Evolutionary conservation across 2,329 filamentous ascomycete genomes (phyloP).

Genomic region (Coniochaeta hoffmannii): DNA sequence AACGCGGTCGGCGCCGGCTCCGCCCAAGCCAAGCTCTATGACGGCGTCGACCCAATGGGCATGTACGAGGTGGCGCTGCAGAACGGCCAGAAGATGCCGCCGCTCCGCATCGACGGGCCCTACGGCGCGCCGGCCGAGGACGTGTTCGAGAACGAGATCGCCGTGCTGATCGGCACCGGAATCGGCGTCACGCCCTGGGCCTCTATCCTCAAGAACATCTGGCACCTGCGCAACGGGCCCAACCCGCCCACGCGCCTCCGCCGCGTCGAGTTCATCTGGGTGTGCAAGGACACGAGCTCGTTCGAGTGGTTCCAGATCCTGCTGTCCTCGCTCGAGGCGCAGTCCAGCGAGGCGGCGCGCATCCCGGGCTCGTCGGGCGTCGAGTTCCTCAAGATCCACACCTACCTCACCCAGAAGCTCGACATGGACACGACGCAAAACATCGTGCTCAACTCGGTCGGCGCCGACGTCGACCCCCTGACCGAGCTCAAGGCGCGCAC

Average conservation of each 20-base stretch:
- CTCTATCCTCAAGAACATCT: slow-evolving; percentile 91
- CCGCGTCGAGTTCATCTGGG: slow-evolving; percentile 98
- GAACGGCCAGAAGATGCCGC: slow-evolving; percentile 88
- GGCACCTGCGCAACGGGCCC: slow-evolving; percentile 84
- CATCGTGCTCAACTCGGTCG: slow-evolving; percentile 93
- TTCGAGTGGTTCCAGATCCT: slow-evolving; percentile 99
- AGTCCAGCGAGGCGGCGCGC: slow-evolving; percentile 64
- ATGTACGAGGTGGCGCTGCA: slow-evolving; percentile 97
- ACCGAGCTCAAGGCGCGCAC: slow-evolving; percentile 86
- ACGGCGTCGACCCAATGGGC: slow-evolving; percentile 82
- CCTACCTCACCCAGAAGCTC: slow-evolving; percentile 89
- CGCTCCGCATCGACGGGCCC: slow-evolving; percentile 83
- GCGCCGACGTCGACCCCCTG: slow-evolving; percentile 77
- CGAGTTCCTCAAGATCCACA: slow-evolving; percentile 96
- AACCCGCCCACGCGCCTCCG: slow-evolving; percentile 85
- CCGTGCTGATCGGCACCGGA: slow-evolving; percentile 77
- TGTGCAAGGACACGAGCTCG: slow-evolving; percentile 89
- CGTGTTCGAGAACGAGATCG: slow-evolving; percentile 89
- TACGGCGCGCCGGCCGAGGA: slow-evolving; percentile 97
- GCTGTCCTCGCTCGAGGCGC: slow-evolving; percentile 80
- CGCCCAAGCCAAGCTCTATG: slow-evolving; percentile 83
- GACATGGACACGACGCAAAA: slow-evolving; percentile 92
- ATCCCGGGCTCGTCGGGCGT: slow-evolving; percentile 59
- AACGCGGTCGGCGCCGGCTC: slow-evolving; percentile 88
- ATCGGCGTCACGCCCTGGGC: slow-evolving; percentile 87